Evolutionary conservation across 768 basidiomycete genomes (phyloP), one percentile per base, ranked within the genome.

Genomic region (Agaricus sinodeliciosus): DNA sequence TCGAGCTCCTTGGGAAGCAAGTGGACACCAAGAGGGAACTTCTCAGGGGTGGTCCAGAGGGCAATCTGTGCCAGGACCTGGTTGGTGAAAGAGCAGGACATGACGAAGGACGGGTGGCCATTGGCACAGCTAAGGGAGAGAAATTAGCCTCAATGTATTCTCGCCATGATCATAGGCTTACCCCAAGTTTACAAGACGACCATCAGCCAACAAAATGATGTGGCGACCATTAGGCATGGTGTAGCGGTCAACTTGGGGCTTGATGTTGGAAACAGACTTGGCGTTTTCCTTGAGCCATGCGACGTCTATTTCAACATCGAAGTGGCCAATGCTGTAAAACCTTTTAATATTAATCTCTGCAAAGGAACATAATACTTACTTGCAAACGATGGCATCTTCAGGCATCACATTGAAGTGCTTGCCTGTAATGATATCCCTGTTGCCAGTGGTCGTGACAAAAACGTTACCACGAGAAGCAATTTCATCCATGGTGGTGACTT

Each of bases 71-170:
- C 95, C 63, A 99, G 80, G 57, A 94, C 90, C 73, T 99, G 96
- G 81, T 99, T 99, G 67, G 92, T 74, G 79, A 99, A 99, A 39
- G 96, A 99, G 79, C 94, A 98, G 15, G 95, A 98, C 96, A 99
- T 99, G 74, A 99, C 96, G 72, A 94, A 97, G 40, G 95, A 98
- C 31, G 96, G 95, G 73, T 99, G 95, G 53, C 95, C 95, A 62
- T 95, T 98, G 37, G 93, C 95, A 71, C 95, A 98, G 50, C 86
- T 88, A 31, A 31, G 7, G 31, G 3, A 8, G 7, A 8, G 31
- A 31, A 5, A 11, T 31, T 31, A 11, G 2, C 11, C 31, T 11
- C 11, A 11, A 31, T 5, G 31, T 31, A 31, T 22, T 22, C 22
- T 22, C 22, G 3, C 22, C 22, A 22, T 22, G 31, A 11, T 31